Percentiles rank a stretch among this genome's conserved stretches.
phyloP scores from a whole-genome alignment of 2,329 filamentous ascomycete genomes.

The Phialemonium atrogriseum region DNA sequence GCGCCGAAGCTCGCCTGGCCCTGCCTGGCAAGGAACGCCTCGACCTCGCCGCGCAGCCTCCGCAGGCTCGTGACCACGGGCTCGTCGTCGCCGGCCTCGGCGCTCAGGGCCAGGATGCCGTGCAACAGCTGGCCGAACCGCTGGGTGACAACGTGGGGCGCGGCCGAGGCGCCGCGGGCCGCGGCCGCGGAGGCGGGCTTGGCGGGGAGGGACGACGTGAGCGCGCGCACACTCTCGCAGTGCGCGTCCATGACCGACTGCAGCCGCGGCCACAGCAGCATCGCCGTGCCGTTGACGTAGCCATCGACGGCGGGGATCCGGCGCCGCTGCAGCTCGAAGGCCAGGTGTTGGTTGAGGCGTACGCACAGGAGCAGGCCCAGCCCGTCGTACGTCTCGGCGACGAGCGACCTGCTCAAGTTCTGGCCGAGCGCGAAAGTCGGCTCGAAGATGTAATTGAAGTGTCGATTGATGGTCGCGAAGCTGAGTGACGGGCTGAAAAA shows the following conservation, averaged over 20 bases:
- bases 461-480: constrained; percentile 69
- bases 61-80: constrained; percentile 76
- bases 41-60: constrained; percentile 71
- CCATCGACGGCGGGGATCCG: constrained; percentile 82
- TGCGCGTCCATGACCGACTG: constrained; percentile 92
- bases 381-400: constrained; percentile 71
- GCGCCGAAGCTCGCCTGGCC: constrained; percentile 59
- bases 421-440: constrained; percentile 83
- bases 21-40: constrained; percentile 71
- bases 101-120: constrained; percentile 72
- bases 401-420: constrained; percentile 64
- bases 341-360: constrained; percentile 84
- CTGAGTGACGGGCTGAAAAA: constrained; percentile 78
- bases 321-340: constrained; percentile 86
- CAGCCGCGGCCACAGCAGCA: constrained; percentile 93
- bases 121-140: constrained; percentile 91
- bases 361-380: constrained; percentile 87
- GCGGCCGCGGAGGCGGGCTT: constrained; percentile 37
- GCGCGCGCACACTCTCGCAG: constrained; percentile 71
- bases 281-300: constrained; percentile 91
- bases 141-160: constrained; percentile 87
- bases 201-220: constrained; percentile 43
- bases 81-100: constrained; percentile 90
- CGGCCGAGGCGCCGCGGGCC: constrained; percentile 52
- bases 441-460: constrained; percentile 83